Conservation (phyloP, 768 basidiomycete genomes). For the Boletus sp. region DNA sequence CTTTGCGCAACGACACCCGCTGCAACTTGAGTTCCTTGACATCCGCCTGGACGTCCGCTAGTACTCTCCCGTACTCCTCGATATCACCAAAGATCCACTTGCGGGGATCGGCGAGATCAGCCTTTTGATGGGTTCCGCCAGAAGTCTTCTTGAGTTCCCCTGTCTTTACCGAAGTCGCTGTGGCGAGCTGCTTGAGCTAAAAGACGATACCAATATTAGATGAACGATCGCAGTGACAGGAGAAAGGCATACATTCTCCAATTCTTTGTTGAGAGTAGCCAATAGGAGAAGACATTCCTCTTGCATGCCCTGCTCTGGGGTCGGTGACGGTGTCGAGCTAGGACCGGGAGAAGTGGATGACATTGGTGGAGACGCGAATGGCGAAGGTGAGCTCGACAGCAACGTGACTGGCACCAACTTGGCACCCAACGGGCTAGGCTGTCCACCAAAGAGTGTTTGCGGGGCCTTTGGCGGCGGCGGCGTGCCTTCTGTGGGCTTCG, state of each 20-base stretch:
- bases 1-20: slow-evolving; percentile 39
- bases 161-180: slow-evolving; percentile 36
- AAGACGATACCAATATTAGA: background rate
- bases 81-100: slow-evolving; percentile 60
- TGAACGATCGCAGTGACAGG: background rate
- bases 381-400: slow-evolving; percentile 1
- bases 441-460: slow-evolving; percentile 12
- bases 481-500: slow-evolving; percentile 3
- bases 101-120: slow-evolving; percentile 44
- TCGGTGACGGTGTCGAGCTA: slow-evolving; percentile 18
- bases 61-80: slow-evolving; percentile 43
- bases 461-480: background rate
- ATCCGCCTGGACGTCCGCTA: slow-evolving; percentile 45
- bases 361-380: background rate
- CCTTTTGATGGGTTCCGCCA: slow-evolving; percentile 38
- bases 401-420: background rate
- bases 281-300: slow-evolving; percentile 57
- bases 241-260: slow-evolving; percentile 52
- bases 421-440: slow-evolving; percentile 9
- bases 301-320: slow-evolving; percentile 63
- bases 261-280: slow-evolving; percentile 45
- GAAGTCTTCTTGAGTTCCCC: slow-evolving; percentile 36
- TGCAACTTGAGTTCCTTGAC: slow-evolving; percentile 47
- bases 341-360: background rate
- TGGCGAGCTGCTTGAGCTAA: slow-evolving; percentile 47